These are phyloP conservation scores for Eremothecium coryli DNA, from an alignment of 1,139 yeast species.

Conservation along the genomic window DNA sequence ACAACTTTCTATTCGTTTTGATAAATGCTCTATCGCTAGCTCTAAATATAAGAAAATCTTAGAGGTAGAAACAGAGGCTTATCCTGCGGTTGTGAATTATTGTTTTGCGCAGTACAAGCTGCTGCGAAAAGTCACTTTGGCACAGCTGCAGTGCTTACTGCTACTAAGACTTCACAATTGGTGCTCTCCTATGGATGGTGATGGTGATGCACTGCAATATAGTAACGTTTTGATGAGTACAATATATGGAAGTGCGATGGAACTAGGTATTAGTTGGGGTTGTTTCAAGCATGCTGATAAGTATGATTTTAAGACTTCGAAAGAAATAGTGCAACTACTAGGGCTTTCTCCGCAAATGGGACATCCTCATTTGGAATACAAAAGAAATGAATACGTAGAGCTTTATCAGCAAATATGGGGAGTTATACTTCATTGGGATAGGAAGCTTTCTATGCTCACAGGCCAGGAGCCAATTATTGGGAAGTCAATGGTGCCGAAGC, in stretches of 20 bases:
- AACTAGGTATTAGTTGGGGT: constrained; percentile 26
- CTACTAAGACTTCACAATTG: constrained; percentile 26
- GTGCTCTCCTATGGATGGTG: constrained; percentile 30
- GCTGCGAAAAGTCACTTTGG: constrained; percentile 23
- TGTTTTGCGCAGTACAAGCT: constrained; percentile 19
- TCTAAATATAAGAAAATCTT: constrained; percentile 11
- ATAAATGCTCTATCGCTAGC: constrained; percentile 6
- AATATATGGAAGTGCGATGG: constrained; percentile 24
- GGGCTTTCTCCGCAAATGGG: not conserved
- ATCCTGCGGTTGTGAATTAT: constrained; percentile 20
- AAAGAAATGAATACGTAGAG: constrained; percentile 1
- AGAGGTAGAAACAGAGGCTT: constrained; percentile 19
- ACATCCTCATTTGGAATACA: not conserved
- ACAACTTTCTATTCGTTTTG: constrained; percentile 20
- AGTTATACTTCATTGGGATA: constrained; percentile 26
- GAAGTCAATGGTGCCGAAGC: constrained; percentile 13
- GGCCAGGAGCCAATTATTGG: constrained; percentile 27
- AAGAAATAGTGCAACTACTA: not conserved
- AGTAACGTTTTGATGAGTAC: constrained; percentile 25
- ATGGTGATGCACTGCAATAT: constrained; percentile 25
- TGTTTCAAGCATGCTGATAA: constrained; percentile 14
- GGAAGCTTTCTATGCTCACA: constrained; percentile 23
- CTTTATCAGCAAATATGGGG: constrained; percentile 23
- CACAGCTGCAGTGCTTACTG: constrained; percentile 23
- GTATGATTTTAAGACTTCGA: constrained; percentile 9